phyloP scores from a whole-genome alignment of 805 yeast species.

The Kazachstania bromeliacearum region DNA sequence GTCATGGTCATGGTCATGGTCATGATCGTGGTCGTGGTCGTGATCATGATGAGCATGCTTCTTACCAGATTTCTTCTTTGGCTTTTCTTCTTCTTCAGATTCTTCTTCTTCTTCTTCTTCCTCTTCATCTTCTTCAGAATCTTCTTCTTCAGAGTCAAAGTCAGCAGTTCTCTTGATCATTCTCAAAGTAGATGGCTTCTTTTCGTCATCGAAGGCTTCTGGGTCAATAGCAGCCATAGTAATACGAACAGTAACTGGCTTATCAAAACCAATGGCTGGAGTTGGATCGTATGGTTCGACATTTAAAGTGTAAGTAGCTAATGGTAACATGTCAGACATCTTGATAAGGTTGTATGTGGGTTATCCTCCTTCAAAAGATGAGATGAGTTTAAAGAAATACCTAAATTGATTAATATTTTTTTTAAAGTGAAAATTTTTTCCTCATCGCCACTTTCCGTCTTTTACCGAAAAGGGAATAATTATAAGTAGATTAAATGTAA shows the following conservation, averaged over 20 bases:
- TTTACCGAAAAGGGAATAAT: too few relatives aligned
- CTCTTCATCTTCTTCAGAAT: conserved; percentile 37
- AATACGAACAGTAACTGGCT: conserved; percentile 81
- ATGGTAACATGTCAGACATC: conserved; percentile 71
- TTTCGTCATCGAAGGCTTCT: conserved; percentile 64
- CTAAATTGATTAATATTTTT: too few relatives aligned
- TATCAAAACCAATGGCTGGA: conserved; percentile 76
- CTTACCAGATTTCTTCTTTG: conserved; percentile 42
- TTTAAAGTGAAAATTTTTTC: neutral
- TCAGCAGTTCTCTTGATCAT: conserved; percentile 63
- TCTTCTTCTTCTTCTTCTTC: conserved; percentile 38
- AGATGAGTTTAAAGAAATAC: too few relatives aligned
- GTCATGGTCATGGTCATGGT: conserved; percentile 28
- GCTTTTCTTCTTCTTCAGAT: conserved; percentile 34
- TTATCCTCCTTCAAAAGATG: too few relatives aligned
- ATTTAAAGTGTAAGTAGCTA: conserved; percentile 79
- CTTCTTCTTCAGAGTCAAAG: conserved; percentile 39
- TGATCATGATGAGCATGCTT: conserved; percentile 20
- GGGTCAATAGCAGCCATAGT: conserved; percentile 96
- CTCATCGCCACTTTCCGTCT: neutral
- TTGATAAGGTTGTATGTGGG: conserved; percentile 1
- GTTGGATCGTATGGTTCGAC: conserved; percentile 80
- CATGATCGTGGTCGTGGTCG: conserved; percentile 4
- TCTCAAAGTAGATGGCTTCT: conserved; percentile 82
- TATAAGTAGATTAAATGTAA: too few relatives aligned